These are phyloP conservation scores for Calamus simplicifolius DNA, from an alignment of 176 grass and related monocot species.

Conservation along the genomic window DNA sequence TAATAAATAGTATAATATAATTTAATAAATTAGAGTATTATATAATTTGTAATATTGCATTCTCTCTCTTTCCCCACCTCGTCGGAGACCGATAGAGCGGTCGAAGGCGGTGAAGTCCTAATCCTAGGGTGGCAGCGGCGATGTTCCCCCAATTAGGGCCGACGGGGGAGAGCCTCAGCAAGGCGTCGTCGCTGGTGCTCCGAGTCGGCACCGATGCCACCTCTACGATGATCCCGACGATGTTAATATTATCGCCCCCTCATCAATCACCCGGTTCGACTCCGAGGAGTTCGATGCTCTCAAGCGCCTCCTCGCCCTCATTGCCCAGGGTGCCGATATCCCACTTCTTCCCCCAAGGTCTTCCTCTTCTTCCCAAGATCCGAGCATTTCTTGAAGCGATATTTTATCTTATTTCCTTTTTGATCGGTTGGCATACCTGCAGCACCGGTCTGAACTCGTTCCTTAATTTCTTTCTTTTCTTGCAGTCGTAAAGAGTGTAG, in stretches of 20 bases:
- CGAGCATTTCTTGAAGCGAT: too few species aligned
- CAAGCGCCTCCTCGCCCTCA: slow-evolving; percentile 84
- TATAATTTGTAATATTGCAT: too few species aligned
- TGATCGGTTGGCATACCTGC: background rate
- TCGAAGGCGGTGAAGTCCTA: too few species aligned
- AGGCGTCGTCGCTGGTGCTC: slow-evolving; percentile 61
- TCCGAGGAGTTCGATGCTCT: slow-evolving; percentile 78
- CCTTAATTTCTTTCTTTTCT: background rate
- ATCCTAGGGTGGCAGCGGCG: too few species aligned
- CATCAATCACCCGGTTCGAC: slow-evolving; percentile 80
- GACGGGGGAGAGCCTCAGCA: slow-evolving; percentile 41
- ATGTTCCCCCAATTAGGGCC: slow-evolving; percentile 59
- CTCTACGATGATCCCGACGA: slow-evolving; percentile 92
- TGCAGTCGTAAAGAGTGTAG: slow-evolving; percentile 81
- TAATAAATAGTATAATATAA: too few species aligned
- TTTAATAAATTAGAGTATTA: too few species aligned
- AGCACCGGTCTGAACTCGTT: background rate
- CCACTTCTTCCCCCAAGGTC: slow-evolving; percentile 76
- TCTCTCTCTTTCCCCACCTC: too few species aligned
- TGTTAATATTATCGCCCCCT: slow-evolving; percentile 56
- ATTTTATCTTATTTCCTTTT: background rate
- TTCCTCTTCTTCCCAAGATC: background rate
- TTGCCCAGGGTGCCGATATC: slow-evolving; percentile 72
- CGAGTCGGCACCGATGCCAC: slow-evolving; percentile 89
- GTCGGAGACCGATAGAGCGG: too few species aligned